A percentile compares a stretch with the other conserved stretches of the same genome.
Conservation (phyloP, 495 filamentous ascomycete genomes). For the Bathelium albidoporum region DNA sequence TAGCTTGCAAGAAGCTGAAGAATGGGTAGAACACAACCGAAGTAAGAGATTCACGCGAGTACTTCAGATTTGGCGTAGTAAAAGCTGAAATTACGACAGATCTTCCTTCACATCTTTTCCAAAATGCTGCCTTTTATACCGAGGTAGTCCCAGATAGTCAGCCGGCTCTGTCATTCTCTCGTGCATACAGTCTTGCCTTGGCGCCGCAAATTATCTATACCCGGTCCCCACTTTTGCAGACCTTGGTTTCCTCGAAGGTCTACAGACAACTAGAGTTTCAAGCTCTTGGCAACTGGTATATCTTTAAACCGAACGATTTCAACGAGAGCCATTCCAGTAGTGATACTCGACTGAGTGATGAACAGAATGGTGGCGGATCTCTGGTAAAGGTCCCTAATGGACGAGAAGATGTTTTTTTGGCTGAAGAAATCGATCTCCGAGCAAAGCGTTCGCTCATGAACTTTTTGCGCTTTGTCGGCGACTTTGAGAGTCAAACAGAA, state of each 20-base stretch:
- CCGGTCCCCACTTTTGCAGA: constrained; percentile 60
- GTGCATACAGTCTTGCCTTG: constrained; percentile 74
- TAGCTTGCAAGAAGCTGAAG: constrained; percentile 68
- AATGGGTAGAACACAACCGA: constrained; percentile 50
- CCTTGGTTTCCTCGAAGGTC: constrained; percentile 76
- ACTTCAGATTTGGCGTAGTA: constrained; percentile 29
- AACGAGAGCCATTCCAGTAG: background rate
- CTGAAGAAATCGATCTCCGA: constrained; percentile 57
- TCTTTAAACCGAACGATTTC: constrained; percentile 36
- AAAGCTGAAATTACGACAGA: constrained; percentile 2
- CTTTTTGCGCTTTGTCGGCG: constrained; percentile 67
- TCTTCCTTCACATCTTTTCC: background rate
- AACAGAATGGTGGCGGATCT: constrained; percentile 6
- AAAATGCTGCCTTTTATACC: constrained; percentile 31
- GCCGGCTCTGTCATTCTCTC: constrained; percentile 48
- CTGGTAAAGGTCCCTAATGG: constrained; percentile 66
- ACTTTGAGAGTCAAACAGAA: constrained; percentile 47
- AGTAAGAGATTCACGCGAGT: background rate
- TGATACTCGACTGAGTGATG: constrained; percentile 1
- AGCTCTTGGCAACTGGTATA: constrained; percentile 89
- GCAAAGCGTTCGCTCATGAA: constrained; percentile 79
- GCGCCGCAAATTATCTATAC: constrained; percentile 83
- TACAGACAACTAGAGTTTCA: constrained; percentile 86
- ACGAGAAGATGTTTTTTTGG: constrained; percentile 77
- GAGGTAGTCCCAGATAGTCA: constrained; percentile 16